Evolutionary conservation across 2,329 filamentous ascomycete species (phyloP).

Genomic region (Chaetomiaceae sp.): DNA sequence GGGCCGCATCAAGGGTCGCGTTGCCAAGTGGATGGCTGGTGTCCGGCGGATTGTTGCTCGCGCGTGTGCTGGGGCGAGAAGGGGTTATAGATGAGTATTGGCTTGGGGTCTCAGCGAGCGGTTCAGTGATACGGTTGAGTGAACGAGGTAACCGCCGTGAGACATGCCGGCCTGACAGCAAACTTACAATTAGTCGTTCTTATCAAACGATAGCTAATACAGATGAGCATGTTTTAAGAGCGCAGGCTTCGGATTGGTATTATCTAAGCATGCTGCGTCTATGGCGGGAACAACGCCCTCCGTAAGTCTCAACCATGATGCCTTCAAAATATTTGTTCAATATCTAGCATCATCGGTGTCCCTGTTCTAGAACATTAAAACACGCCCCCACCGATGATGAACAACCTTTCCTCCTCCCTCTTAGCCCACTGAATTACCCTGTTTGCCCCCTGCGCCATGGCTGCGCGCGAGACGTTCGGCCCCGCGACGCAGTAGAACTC

Average conservation of each 20-base stretch:
- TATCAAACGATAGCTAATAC: too few species aligned
- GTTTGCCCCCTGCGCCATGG: conserved; percentile 79
- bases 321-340: too few species aligned
- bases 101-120: neutral
- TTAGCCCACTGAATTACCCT: conserved; percentile 87
- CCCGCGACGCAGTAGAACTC: conserved; percentile 95
- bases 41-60: conserved; percentile 14
- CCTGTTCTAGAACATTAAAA: conserved; percentile 48
- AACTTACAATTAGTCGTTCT: too few species aligned
- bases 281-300: neutral
- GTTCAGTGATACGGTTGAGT: neutral
- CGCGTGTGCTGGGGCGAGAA: conserved; percentile 13
- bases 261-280: too few species aligned
- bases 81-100: too few species aligned
- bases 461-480: conserved; percentile 56
- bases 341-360: conserved; percentile 4
- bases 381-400: conserved; percentile 96
- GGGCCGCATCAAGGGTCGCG: conserved; percentile 16
- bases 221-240: too few species aligned
- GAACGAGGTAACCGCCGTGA: neutral
- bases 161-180: too few species aligned
- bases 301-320: too few species aligned
- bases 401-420: conserved; percentile 85
- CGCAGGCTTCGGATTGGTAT: too few species aligned
- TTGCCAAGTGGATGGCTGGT: conserved; percentile 18